A percentile compares a stretch with the other conserved stretches of the same genome.
Evolutionary conservation across 108 stramenopile species (phyloP).

Genomic region (Chaetoceros muelleri): DNA sequence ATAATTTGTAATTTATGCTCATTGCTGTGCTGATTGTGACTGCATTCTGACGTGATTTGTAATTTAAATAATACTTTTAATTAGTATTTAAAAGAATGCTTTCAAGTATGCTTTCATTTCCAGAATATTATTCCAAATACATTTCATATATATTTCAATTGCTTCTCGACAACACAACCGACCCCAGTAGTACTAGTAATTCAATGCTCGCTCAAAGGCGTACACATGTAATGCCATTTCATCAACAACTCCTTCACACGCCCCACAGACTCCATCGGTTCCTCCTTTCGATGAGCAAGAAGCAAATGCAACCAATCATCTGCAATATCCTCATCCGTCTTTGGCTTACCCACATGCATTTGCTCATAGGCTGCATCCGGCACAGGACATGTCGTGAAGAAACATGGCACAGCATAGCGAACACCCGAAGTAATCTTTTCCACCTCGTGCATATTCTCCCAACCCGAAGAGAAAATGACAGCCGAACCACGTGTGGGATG

Average conservation of each 20-base stretch:
- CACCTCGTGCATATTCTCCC: conserved; percentile 41
- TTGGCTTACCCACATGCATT: conserved; percentile 23
- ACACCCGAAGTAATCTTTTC: conserved; percentile 13
- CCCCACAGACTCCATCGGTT: conserved; percentile 13
- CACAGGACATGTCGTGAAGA: conserved; percentile 32
- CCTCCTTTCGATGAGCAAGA: conserved; percentile 21
- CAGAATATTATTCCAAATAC: no score
- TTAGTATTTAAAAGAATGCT: no score
- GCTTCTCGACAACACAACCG: no score
- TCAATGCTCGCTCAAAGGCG: conserved; percentile 18
- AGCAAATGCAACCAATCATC: conserved; percentile 29
- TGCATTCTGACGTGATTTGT: no score
- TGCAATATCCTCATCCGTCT: conserved; percentile 24
- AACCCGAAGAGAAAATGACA: conserved; percentile 30
- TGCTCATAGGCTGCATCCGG: conserved; percentile 22
- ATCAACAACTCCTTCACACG: conserved; percentile 30
- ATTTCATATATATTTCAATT: no score
- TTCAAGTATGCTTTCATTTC: no score
- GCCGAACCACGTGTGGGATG: conserved; percentile 20
- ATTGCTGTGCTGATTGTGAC: no score
- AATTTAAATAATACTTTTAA: no score
- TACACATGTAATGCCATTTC: conserved; percentile 30
- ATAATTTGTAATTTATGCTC: no score
- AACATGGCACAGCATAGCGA: conserved; percentile 22
- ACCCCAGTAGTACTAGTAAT: no score